A percentile compares a stretch with the other conserved stretches of the same genome.
Evolutionary conservation across 495 filamentous ascomycete genomes (phyloP).

Genomic region (Hyaloscypha bicolor): DNA sequence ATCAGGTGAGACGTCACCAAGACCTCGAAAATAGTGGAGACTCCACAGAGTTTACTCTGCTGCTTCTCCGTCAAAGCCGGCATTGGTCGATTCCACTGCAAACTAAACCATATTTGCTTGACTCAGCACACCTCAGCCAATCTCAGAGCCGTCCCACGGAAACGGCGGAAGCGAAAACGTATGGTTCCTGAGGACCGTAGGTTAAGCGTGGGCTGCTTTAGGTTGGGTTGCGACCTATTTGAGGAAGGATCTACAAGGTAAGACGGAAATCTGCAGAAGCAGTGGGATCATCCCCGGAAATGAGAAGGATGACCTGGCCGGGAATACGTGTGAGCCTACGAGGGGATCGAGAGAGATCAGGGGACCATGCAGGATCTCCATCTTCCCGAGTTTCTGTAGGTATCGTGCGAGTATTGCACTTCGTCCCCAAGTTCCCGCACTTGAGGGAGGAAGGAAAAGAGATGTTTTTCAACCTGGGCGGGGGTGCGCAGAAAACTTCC

Average conservation of each 20-base stretch:
- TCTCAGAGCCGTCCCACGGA: not conserved
- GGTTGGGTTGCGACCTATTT: not conserved
- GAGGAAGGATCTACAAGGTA: not conserved
- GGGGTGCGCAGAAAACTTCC: not conserved
- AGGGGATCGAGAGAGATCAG: too few relatives aligned
- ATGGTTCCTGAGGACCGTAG: not conserved
- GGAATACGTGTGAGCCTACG: not conserved
- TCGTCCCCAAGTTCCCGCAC: too few relatives aligned
- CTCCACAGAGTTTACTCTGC: not conserved
- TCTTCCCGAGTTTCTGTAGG: too few relatives aligned
- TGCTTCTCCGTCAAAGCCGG: not conserved
- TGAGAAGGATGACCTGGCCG: not conserved
- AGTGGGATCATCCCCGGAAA: not conserved
- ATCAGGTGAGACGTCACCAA: slow-evolving; percentile 3
- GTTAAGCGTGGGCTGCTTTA: not conserved
- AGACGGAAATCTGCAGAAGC: not conserved
- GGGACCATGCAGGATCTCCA: too few relatives aligned
- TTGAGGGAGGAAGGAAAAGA: too few relatives aligned
- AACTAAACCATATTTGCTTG: not conserved
- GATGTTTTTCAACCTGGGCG: not conserved
- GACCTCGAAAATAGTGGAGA: not conserved
- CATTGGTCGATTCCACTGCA: not conserved
- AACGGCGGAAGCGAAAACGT: not conserved
- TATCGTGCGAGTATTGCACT: too few relatives aligned
- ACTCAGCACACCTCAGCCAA: not conserved